These are phyloP conservation scores for Saccharomycopsis oosterbeekiorum DNA, from an alignment of 805 yeast species.

Conservation along the genomic window DNA sequence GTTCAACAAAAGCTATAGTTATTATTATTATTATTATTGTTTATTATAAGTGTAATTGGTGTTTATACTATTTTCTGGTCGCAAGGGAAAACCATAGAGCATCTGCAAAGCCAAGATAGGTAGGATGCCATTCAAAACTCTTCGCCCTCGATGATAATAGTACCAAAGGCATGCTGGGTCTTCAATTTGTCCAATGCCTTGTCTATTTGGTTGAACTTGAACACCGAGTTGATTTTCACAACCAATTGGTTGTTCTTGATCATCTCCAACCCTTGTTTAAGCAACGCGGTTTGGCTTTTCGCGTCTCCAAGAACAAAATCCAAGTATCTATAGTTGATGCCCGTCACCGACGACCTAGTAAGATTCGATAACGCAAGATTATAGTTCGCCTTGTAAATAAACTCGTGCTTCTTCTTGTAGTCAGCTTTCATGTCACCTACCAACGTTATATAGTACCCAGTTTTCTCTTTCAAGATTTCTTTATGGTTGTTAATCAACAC, in stretches of 20 bases:
- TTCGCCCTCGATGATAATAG: slow-evolving; percentile 45
- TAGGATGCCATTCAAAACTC: slow-evolving; percentile 23
- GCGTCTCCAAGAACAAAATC: slow-evolving; percentile 26
- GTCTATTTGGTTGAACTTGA: slow-evolving; percentile 42
- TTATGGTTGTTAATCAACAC: slow-evolving; percentile 31
- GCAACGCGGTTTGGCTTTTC: slow-evolving; percentile 28
- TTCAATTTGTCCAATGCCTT: slow-evolving; percentile 46
- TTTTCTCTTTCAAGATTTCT: slow-evolving; percentile 9
- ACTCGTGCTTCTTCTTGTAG: slow-evolving; percentile 25
- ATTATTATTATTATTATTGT: too few species aligned
- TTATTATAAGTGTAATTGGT: too few species aligned
- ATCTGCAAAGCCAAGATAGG: too few species aligned
- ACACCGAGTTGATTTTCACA: slow-evolving; percentile 45
- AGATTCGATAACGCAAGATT: background rate
- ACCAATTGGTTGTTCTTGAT: slow-evolving; percentile 37
- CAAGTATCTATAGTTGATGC: slow-evolving; percentile 30
- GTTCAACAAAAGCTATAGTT: too few species aligned
- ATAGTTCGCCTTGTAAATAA: slow-evolving; percentile 4
- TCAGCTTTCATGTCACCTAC: slow-evolving; percentile 49
- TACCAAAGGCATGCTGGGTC: slow-evolving; percentile 53
- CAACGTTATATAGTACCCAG: slow-evolving; percentile 44
- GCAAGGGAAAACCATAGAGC: too few species aligned
- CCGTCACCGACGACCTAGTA: slow-evolving; percentile 2
- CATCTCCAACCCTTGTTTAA: slow-evolving; percentile 33
- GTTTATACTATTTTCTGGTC: too few species aligned